phyloP scores from a whole-genome alignment of 31 red algal genomes.

The Porphyra umbilicalis region DNA sequence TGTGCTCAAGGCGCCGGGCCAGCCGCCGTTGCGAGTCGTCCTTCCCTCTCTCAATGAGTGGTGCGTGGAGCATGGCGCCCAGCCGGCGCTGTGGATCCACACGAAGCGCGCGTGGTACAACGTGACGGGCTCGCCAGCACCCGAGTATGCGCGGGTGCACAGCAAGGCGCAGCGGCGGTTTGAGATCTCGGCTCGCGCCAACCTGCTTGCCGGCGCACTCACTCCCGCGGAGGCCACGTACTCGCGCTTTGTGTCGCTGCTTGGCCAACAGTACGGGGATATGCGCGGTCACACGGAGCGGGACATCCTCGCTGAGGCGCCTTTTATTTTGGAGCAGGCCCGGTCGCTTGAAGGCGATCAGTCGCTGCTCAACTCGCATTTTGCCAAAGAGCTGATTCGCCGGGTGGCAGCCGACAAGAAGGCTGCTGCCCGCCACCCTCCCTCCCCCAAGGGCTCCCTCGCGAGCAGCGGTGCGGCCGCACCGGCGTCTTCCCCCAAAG shows the following conservation, averaged over 20 bases:
- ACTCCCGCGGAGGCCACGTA: not conserved
- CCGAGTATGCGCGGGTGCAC: not conserved
- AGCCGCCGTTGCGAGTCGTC: not conserved
- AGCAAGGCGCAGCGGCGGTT: not conserved
- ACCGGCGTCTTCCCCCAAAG: not conserved
- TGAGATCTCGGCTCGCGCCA: not conserved
- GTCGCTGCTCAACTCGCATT: not conserved
- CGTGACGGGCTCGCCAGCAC: not conserved
- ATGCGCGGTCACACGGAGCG: not conserved
- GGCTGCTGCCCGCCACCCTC: not conserved
- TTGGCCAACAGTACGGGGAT: not conserved
- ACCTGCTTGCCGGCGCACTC: not conserved
- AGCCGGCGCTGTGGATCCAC: not conserved
- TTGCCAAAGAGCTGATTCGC: not conserved
- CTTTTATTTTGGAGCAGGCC: not conserved
- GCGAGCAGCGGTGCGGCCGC: not conserved
- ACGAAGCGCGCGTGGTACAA: not conserved
- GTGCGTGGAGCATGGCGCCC: not conserved
- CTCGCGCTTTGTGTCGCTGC: not conserved
- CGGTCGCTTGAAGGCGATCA: not conserved
- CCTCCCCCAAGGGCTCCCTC: not conserved
- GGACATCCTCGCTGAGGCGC: not conserved
- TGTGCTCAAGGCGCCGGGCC: not conserved
- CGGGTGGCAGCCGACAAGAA: not conserved
- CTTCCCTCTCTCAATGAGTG: not conserved